phyloP scores from a whole-genome alignment of 305 asterid species.

The Fraxinus baroniana region DNA sequence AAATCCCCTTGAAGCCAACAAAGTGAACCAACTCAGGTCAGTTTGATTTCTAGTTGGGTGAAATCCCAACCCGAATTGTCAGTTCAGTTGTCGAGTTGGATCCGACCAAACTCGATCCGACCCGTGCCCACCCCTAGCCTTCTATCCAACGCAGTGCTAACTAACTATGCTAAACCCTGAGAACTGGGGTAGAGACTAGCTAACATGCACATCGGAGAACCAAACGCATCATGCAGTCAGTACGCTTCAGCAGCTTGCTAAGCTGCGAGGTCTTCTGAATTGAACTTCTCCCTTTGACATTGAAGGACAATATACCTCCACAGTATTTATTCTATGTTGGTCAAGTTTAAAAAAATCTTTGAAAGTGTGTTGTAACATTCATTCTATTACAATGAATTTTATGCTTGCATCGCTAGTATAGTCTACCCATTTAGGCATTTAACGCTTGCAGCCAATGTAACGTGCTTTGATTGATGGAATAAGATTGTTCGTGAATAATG shows the following conservation, averaged over 20 bases:
- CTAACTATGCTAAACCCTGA: not conserved
- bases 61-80: not conserved
- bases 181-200: not conserved
- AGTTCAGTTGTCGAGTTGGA: not conserved
- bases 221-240: slow-evolving; percentile 8
- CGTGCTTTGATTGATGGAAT: not conserved
- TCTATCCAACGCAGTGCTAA: not conserved
- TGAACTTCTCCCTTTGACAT: not conserved
- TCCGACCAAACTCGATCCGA: not conserved
- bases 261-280: not conserved
- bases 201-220: not conserved
- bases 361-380: not conserved
- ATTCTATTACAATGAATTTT: not conserved
- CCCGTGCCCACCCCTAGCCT: not conserved
- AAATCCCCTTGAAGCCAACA: not conserved
- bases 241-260: not conserved
- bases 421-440: not conserved
- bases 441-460: not conserved
- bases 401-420: not conserved
- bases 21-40: not conserved
- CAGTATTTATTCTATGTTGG: not conserved
- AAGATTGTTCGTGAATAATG: not conserved
- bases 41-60: not conserved
- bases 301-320: not conserved
- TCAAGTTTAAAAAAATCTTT: not conserved